Percentiles rank a stretch among this genome's conserved stretches.
These are phyloP conservation scores for Nemania sp. DNA, from an alignment of 2,329 filamentous ascomycete species.

Conservation along the genomic window DNA sequence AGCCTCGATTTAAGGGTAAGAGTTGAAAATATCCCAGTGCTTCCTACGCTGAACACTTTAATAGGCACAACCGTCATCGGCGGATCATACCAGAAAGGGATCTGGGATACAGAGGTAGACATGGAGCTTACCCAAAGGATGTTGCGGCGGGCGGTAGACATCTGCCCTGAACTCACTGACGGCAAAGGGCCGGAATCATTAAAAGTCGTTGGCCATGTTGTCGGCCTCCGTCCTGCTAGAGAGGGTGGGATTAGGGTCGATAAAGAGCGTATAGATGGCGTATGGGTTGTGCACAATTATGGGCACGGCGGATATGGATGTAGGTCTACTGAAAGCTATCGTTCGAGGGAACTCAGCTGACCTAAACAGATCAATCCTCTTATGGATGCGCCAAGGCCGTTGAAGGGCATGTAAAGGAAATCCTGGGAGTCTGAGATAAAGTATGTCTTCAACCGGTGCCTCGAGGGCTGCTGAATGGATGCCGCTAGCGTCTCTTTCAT, in stretches of 20 bases:
- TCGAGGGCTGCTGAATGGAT: too few relatives aligned
- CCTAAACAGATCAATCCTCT: conserved; percentile 2
- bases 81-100: conserved; percentile 4
- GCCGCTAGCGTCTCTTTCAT: too few relatives aligned
- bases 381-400: conserved; percentile 4
- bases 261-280: conserved; percentile 73
- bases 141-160: not conserved
- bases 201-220: conserved; percentile 82
- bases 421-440: not conserved
- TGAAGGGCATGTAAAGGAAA: not conserved
- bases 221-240: conserved; percentile 82
- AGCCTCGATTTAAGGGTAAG: conserved; percentile 1
- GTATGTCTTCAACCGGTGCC: too few relatives aligned
- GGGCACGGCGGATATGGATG: conserved; percentile 71
- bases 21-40: not conserved
- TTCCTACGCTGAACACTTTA: too few relatives aligned
- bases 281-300: conserved; percentile 82
- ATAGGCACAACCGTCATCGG: conserved; percentile 3
- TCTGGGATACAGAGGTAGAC: conserved; percentile 9
- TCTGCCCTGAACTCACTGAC: conserved; percentile 1
- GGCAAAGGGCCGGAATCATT: conserved; percentile 53
- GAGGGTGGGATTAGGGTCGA: conserved; percentile 81
- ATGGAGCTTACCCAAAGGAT: conserved; percentile 4
- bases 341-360: not conserved
- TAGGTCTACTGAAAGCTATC: not conserved